Conservation (phyloP, 441 rosid species). For the Arabidopsis hybrid region DNA sequence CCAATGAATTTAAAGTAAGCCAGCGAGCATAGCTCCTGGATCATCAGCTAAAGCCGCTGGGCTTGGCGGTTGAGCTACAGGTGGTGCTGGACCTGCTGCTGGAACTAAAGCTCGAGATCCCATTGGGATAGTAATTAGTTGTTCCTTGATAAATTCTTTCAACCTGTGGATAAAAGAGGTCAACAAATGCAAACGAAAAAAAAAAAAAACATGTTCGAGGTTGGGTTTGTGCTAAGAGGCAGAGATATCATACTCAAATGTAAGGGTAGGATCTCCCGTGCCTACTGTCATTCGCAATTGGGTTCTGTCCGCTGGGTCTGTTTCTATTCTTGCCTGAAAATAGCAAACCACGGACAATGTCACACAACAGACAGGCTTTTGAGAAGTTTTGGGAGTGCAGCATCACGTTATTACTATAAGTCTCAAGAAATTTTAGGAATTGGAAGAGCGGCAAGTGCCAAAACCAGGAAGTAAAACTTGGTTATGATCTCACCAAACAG, state of each 20-base stretch:
- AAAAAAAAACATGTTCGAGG: not conserved
- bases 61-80: conserved; percentile 55
- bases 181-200: conserved; percentile 9
- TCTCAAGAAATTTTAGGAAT: not conserved
- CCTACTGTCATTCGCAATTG: too few species aligned
- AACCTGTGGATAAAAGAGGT: conserved; percentile 61
- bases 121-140: conserved; percentile 64
- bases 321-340: conserved; percentile 41
- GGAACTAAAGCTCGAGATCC: conserved; percentile 53
- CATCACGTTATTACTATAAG: too few species aligned
- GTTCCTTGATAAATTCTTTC: conserved; percentile 96
- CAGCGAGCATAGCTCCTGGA: conserved; percentile 91
- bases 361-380: conserved; percentile 1
- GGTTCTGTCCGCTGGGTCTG: too few species aligned
- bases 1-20: conserved; percentile 60
- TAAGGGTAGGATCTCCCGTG: too few species aligned
- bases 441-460: not conserved
- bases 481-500: conserved; percentile 72
- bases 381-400: too few species aligned
- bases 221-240: conserved; percentile 4
- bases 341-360: conserved; percentile 4
- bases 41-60: conserved; percentile 60
- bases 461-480: conserved; percentile 15
- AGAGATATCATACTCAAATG: conserved; percentile 58
- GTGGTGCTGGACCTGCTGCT: conserved; percentile 46